Percentiles rank a stretch among this genome's conserved stretches.
phyloP scores from a whole-genome alignment of 805 yeast genomes.

The Candida maltosa region DNA sequence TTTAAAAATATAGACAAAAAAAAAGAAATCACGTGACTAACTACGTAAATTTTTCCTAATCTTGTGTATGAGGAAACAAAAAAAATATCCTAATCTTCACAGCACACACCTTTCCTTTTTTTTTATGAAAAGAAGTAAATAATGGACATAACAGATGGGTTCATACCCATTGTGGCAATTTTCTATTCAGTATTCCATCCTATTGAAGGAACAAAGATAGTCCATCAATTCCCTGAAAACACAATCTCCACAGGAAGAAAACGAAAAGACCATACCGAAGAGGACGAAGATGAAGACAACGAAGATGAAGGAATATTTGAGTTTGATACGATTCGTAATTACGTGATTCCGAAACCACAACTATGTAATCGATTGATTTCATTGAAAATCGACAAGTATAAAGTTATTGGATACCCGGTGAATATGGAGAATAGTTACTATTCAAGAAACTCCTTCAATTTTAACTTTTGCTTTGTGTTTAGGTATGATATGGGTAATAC shows the following conservation, averaged over 20 bases:
- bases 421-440: slow-evolving; percentile 70
- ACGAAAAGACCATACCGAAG: background rate
- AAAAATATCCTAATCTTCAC: background rate
- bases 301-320: slow-evolving; percentile 47
- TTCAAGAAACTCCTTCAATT: slow-evolving; percentile 87
- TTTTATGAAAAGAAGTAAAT: background rate
- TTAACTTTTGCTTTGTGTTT: slow-evolving; percentile 91
- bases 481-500: slow-evolving; percentile 70
- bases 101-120: background rate
- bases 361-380: slow-evolving; percentile 81
- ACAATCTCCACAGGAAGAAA: slow-evolving; percentile 39
- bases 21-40: slow-evolving; percentile 70
- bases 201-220: slow-evolving; percentile 89
- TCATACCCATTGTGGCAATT: slow-evolving; percentile 83
- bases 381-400: slow-evolving; percentile 63
- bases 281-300: slow-evolving; percentile 1
- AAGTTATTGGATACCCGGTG: slow-evolving; percentile 87
- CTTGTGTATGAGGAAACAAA: background rate
- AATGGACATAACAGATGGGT: slow-evolving; percentile 52
- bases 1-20: slow-evolving; percentile 79
- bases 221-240: slow-evolving; percentile 86
- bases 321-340: slow-evolving; percentile 84
- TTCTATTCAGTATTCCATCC: slow-evolving; percentile 94
- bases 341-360: slow-evolving; percentile 89
- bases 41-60: background rate